These are phyloP conservation scores for Exophiala lecanii-corni DNA, from an alignment of 2,329 filamentous ascomycete species.

Conservation along the genomic window DNA sequence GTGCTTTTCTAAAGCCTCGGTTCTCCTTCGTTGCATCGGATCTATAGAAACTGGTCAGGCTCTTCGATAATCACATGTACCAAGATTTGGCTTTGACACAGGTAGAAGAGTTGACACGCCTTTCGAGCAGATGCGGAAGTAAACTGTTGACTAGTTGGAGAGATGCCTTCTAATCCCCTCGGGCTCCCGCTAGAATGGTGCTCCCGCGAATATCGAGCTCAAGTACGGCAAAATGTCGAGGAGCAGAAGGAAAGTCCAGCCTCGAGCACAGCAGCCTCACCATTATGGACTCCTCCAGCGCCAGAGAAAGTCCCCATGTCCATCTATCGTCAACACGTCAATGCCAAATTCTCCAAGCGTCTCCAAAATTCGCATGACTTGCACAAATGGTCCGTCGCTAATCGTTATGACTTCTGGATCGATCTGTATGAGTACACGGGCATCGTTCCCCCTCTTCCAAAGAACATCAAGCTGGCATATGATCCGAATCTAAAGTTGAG, in stretches of 20 bases:
- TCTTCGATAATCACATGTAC: too few relatives aligned
- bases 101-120: too few relatives aligned
- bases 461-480: slow-evolving; percentile 33
- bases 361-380: slow-evolving; percentile 32
- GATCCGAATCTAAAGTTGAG: slow-evolving; percentile 35
- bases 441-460: slow-evolving; percentile 32
- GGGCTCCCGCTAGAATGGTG: slow-evolving; percentile 7
- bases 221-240: background rate
- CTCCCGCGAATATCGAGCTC: slow-evolving; percentile 2
- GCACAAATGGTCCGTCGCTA: slow-evolving; percentile 37
- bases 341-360: slow-evolving; percentile 15
- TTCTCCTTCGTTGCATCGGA: too few relatives aligned
- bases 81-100: too few relatives aligned
- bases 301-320: slow-evolving; percentile 23
- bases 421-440: slow-evolving; percentile 38
- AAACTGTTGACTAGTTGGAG: too few relatives aligned
- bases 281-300: slow-evolving; percentile 18
- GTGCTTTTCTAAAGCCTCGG: too few relatives aligned
- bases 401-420: slow-evolving; percentile 42
- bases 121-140: too few relatives aligned
- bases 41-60: too few relatives aligned
- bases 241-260: background rate
- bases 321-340: slow-evolving; percentile 22
- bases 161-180: slow-evolving; percentile 3
- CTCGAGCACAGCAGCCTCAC: background rate